Evolutionary conservation across 2,329 filamentous ascomycete genomes (phyloP), one percentile per base, ranked within the genome.

Genomic region (Beauveria australis): DNA sequence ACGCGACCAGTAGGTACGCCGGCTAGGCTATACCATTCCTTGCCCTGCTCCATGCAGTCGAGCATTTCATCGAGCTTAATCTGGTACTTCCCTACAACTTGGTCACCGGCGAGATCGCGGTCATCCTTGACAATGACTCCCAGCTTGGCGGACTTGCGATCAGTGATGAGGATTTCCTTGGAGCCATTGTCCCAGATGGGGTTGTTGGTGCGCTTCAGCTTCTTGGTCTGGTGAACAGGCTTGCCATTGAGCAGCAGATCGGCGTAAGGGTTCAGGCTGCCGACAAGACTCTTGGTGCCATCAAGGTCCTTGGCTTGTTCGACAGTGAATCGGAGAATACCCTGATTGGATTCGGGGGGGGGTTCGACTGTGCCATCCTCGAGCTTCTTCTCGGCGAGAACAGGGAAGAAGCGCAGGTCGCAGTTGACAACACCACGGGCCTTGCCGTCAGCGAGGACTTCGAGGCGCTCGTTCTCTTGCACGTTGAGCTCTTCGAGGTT

Each of bases 261-360:
- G 10, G 91, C 92, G 67, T 66, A 99, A 1, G 94, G 94, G 74
- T 92, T 97, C 52, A 99, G 86, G 64, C 88, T 82, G 33, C 94
- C 94, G 63, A 97, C 87, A 70, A 99, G 77, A 74, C 92, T 96
- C 86, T 94, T 97, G 65, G 85, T 89, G 55, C 88, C 88, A 69
- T 99, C 94, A 37, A 99, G 82, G 67, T 97, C 93, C 79, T 99
- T 99, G 66, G 92, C 93, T 74, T 96, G 93, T 71, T 97, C 92
- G 57, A 99, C 84, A 0, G 89, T 95, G 74, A 97, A 96, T 64
- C 91, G 88, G 64, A 92, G 85, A 71, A 99, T 96, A 79, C 94
- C 95, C 22, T 93, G 96, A 70, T 93, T 93, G 18, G 91, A 88
- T 68, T 96, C 92, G 28, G 93, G 93, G 1, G 90, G 84, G 3